A percentile compares a stretch with the other conserved stretches of the same genome.
Evolutionary conservation across 352 stramenopile species (phyloP).

Genomic region (Elongisporangium senticosum): DNA sequence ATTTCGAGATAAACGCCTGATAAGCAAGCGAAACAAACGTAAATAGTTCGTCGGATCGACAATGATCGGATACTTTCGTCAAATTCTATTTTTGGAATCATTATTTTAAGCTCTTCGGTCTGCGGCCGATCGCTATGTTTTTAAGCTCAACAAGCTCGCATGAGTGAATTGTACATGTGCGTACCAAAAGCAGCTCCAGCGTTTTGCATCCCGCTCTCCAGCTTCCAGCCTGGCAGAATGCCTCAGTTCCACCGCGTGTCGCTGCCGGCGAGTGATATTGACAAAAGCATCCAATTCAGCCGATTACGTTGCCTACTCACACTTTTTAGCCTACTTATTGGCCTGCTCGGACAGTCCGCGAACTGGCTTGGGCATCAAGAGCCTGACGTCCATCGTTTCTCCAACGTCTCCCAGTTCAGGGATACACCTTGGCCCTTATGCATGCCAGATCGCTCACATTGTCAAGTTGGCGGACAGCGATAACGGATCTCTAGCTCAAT

Average conservation of each 20-base stretch:
- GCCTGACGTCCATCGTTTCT: slow-evolving; percentile 15
- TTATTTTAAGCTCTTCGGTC: too few relatives aligned
- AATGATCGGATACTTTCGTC: too few relatives aligned
- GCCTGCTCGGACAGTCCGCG: slow-evolving; percentile 47
- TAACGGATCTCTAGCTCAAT: background rate
- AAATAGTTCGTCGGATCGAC: too few relatives aligned
- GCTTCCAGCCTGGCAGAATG: background rate
- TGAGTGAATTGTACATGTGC: too few relatives aligned
- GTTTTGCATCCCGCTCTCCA: background rate
- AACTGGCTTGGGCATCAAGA: slow-evolving; percentile 27
- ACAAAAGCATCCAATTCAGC: slow-evolving; percentile 18
- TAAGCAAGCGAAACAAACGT: too few relatives aligned
- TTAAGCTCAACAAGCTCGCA: too few relatives aligned
- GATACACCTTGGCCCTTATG: slow-evolving; percentile 37
- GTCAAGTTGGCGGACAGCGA: background rate
- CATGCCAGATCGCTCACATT: slow-evolving; percentile 35
- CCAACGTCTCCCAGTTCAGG: slow-evolving; percentile 18
- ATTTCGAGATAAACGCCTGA: too few relatives aligned
- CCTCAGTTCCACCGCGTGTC: background rate
- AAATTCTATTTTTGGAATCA: too few relatives aligned
- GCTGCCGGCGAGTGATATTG: slow-evolving; percentile 12
- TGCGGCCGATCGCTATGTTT: too few relatives aligned
- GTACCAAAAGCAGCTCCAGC: background rate
- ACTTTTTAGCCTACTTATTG: slow-evolving; percentile 26
- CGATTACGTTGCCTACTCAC: slow-evolving; percentile 27